These are phyloP conservation scores for Colletotrichum orchidophilum DNA, from an alignment of 2,329 filamentous ascomycete species.

Conservation along the genomic window DNA sequence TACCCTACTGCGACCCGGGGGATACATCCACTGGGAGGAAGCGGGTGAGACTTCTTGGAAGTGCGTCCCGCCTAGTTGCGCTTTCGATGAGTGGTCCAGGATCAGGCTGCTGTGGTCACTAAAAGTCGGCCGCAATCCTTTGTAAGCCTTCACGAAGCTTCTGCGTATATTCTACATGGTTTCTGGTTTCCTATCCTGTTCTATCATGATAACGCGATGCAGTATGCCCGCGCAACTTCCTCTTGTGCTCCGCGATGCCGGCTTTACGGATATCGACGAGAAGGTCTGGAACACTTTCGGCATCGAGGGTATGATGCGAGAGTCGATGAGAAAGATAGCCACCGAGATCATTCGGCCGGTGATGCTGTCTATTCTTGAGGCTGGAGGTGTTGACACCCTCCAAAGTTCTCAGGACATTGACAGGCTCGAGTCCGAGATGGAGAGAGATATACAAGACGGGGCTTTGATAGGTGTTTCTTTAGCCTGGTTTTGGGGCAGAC, in stretches of 20 bases:
- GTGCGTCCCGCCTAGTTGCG: conserved; percentile 17
- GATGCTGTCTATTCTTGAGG: neutral
- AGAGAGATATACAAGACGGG: neutral
- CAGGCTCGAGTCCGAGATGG: neutral
- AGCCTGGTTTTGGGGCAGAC: conserved; percentile 5
- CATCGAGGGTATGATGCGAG: neutral
- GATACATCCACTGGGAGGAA: conserved; percentile 35
- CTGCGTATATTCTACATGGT: neutral
- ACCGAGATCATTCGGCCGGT: neutral
- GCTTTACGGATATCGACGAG: neutral
- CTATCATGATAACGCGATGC: neutral
- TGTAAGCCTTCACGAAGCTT: neutral
- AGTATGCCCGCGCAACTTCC: conserved; percentile 11
- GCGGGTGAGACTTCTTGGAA: neutral
- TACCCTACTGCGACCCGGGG: conserved; percentile 28
- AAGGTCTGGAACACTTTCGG: conserved; percentile 12
- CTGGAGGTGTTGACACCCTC: neutral
- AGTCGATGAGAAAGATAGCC: conserved; percentile 1
- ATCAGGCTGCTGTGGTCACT: neutral
- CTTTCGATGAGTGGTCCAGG: conserved; percentile 16
- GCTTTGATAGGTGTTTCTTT: neutral
- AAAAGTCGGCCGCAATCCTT: neutral
- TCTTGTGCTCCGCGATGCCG: neutral
- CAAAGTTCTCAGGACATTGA: neutral
- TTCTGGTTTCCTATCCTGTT: neutral